phyloP scores from a whole-genome alignment of 1,284 basidiomycete species.

The Trametes pubescens region DNA sequence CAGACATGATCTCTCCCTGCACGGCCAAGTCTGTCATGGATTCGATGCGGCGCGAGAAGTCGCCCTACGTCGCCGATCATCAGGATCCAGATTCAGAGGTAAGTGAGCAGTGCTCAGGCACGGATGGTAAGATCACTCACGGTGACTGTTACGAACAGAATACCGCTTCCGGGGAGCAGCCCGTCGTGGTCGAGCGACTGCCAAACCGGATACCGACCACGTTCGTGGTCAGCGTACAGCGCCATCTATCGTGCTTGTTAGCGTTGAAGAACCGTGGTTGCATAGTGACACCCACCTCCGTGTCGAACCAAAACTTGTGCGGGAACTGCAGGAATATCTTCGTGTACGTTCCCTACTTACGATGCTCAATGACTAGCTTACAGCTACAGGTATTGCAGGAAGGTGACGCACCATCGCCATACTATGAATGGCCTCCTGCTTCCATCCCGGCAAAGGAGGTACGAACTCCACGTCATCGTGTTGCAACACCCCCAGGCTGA shows the following conservation, averaged over 20 bases:
- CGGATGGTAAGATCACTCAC: conserved; percentile 44
- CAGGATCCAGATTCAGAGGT: background rate
- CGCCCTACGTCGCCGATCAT: conserved; percentile 49
- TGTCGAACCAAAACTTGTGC: conserved; percentile 74
- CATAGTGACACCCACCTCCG: conserved; percentile 51
- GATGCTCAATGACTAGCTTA: background rate
- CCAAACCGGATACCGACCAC: conserved; percentile 76
- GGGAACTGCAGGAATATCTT: conserved; percentile 77
- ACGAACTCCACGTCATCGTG: conserved; percentile 63
- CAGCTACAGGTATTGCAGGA: background rate
- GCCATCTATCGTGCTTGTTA: conserved; percentile 53
- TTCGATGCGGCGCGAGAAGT: conserved; percentile 66
- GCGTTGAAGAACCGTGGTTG: background rate
- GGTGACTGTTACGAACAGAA: conserved; percentile 72
- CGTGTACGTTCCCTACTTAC: conserved; percentile 62
- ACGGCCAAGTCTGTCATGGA: conserved; percentile 56
- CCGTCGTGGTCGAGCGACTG: conserved; percentile 68
- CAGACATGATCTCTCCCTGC: conserved; percentile 59
- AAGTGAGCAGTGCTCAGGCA: background rate
- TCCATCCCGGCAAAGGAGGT: conserved; percentile 68
- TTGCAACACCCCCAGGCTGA: conserved; percentile 71
- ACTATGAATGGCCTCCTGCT: conserved; percentile 69
- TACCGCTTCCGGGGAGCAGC: conserved; percentile 68
- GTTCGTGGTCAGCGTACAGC: conserved; percentile 68
- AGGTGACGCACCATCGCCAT: conserved; percentile 61